Percentiles rank a stretch among this genome's conserved stretches.
These are phyloP conservation scores for Flaveria brownii DNA, from an alignment of 129 eudicot genomes.

Conservation along the genomic window DNA sequence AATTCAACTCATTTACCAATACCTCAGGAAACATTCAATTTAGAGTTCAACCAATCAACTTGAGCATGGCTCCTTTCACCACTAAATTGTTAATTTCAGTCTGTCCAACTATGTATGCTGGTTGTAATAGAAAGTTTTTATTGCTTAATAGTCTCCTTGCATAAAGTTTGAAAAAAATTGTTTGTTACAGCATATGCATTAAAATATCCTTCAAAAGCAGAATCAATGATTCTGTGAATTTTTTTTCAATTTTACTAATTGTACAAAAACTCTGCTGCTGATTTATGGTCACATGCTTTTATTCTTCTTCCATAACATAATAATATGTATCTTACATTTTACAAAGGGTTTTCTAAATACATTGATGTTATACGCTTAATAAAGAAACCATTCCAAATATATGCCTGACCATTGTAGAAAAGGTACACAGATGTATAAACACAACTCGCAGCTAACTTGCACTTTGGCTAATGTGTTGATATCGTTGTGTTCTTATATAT, in stretches of 20 bases:
- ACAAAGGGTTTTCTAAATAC: not conserved
- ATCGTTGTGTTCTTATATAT: not conserved
- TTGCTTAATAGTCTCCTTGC: not conserved
- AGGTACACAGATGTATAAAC: not conserved
- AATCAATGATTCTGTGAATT: not conserved
- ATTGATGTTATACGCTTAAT: not conserved
- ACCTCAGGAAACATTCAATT: not conserved
- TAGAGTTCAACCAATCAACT: not conserved
- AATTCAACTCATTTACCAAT: not conserved
- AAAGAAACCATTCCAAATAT: not conserved
- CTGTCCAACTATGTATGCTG: not conserved
- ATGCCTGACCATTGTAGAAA: slow-evolving; percentile 5
- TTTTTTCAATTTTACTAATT: not conserved
- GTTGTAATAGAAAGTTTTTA: not conserved
- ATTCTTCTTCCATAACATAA: not conserved
- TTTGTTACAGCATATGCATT: too few species aligned
- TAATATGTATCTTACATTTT: not conserved
- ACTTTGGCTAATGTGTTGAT: not conserved
- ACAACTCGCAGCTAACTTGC: not conserved
- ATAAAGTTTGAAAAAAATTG: not conserved
- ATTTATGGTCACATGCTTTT: not conserved
- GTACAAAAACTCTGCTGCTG: not conserved
- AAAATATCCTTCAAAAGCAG: not conserved
- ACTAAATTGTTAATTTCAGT: not conserved
- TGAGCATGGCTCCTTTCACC: not conserved